A percentile compares a stretch with the other conserved stretches of the same genome.
These are phyloP conservation scores for Monosporozyma servazzii DNA, from an alignment of 805 yeast genomes.

Conservation along the genomic window DNA sequence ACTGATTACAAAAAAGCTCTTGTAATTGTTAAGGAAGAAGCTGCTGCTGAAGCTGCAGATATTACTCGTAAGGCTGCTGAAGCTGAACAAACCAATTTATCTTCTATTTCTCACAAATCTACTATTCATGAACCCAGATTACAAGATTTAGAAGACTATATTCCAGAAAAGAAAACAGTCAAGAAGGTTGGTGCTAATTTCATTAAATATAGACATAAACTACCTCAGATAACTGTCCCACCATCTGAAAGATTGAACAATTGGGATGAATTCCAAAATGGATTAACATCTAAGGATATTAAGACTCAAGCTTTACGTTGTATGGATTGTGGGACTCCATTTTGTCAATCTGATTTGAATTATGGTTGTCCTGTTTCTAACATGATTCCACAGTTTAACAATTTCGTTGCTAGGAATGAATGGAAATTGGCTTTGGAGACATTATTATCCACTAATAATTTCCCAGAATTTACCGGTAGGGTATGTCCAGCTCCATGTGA, in stretches of 20 bases:
- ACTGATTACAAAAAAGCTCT: constrained; percentile 83
- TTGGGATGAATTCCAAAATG: constrained; percentile 83
- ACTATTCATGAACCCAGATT: constrained; percentile 66
- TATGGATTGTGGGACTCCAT: constrained; percentile 99
- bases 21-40: constrained; percentile 48
- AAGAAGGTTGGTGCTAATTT: constrained; percentile 42
- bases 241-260: constrained; percentile 71
- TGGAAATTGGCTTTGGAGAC: constrained; percentile 93
- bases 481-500: constrained; percentile 99
- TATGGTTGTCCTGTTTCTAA: constrained; percentile 92
- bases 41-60: constrained; percentile 57
- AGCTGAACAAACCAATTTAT: constrained; percentile 2
- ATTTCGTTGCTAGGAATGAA: constrained; percentile 85
- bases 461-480: constrained; percentile 97
- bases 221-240: constrained; percentile 2
- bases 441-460: constrained; percentile 89
- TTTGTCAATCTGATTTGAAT: constrained; percentile 86
- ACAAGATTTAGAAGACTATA: constrained; percentile 81
- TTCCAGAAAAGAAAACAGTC: constrained; percentile 56
- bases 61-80: constrained; percentile 43
- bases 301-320: constrained; percentile 92
- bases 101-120: constrained; percentile 24
- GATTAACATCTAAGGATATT: constrained; percentile 79
- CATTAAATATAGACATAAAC: constrained; percentile 73
- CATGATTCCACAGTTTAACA: constrained; percentile 97